Evolutionary conservation across 345 rosid genomes (phyloP), one percentile per base, ranked within the genome.

Genomic region (Ceriops zippeliana): DNA sequence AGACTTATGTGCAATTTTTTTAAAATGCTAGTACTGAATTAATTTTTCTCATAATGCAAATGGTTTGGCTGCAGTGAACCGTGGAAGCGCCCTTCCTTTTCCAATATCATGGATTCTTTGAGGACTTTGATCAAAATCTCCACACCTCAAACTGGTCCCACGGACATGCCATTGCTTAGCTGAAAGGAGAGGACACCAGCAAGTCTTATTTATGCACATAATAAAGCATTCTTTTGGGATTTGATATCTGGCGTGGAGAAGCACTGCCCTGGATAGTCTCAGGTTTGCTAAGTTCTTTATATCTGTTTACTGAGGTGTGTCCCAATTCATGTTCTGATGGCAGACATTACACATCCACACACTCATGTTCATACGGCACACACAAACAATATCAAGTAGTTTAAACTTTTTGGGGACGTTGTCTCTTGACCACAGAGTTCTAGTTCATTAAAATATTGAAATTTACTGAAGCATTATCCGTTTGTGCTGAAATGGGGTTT

Each of bases 51-150:
- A 5, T 62, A 46, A 69, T 53, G 51, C 28, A 62, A 59, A 64
- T 77, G 59, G 28, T 56, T 73, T 35, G 24, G 31, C 58, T 80
- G 79, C 81, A 96, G 99, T 28, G 99, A 90, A 69, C 92, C 99
- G 13, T 76, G 98, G 97, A 92, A 92, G 73, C 96, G 99, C 27
- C 99, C 99, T 51, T 96, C 99, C 57, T 96, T 96, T 76, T 79
- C 86, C 38, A 73, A 65, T 10, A 88, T 95, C 67, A 91, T 91
- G 99, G 99, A 91, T 16, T 76, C 89, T 60, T 78, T 95, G 76
- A 89, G 72, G 81, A 80, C 86, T 20, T 80, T 96, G 89, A 90
- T 85, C 61, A 92, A 85, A 79, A 66, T 86, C 64, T 83, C 85
- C 5, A 79, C 82, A 6, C 83, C 96, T 66, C 89, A 78, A 71